These are phyloP conservation scores for Boletus barrowsii DNA, from an alignment of 768 basidiomycete species.

Conservation along the genomic window DNA sequence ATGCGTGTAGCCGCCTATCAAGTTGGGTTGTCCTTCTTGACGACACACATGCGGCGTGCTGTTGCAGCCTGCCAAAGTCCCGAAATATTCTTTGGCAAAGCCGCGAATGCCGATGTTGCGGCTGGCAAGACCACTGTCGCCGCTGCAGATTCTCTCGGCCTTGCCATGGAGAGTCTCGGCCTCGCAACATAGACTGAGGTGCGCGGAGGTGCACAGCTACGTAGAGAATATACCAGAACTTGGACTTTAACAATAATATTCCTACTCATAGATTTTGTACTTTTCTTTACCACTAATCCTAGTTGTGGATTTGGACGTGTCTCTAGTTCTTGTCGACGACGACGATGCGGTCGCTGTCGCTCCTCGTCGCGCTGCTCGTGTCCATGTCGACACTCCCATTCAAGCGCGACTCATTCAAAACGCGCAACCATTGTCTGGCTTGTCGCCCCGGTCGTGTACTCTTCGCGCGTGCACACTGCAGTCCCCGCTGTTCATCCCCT, in stretches of 20 bases:
- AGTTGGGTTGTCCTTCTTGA: conserved; percentile 92
- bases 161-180: conserved; percentile 59
- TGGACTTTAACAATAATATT: neutral
- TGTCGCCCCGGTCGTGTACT: conserved; percentile 90
- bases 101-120: conserved; percentile 32
- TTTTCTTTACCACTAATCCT: too few relatives aligned
- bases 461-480: conserved; percentile 69
- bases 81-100: conserved; percentile 78
- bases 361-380: conserved; percentile 33
- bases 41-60: conserved; percentile 91
- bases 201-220: neutral
- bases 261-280: too few relatives aligned
- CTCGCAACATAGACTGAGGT: conserved; percentile 18
- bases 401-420: conserved; percentile 89
- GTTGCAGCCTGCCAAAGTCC: conserved; percentile 93
- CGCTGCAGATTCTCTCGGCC: conserved; percentile 53
- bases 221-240: conserved; percentile 11
- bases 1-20: conserved; percentile 78
- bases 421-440: conserved; percentile 87
- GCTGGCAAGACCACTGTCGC: conserved; percentile 35
- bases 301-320: neutral
- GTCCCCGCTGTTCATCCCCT: conserved; percentile 79
- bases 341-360: conserved; percentile 18
- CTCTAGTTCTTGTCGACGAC: neutral
- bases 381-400: conserved; percentile 47